Evolutionary conservation across 129 eudicot species (phyloP).

Genomic region (Lactuca saligna): DNA sequence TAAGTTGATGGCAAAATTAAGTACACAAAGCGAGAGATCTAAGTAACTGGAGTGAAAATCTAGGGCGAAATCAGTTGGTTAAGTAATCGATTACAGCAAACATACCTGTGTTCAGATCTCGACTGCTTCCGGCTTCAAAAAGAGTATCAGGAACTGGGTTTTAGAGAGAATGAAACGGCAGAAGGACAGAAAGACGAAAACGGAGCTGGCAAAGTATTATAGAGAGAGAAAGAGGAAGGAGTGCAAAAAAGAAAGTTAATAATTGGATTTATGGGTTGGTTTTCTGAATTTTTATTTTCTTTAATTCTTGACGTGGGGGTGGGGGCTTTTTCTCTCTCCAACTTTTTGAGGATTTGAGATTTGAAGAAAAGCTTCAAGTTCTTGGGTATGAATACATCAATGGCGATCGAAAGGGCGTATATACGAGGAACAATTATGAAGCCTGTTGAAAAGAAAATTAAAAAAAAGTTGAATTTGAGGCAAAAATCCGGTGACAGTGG

Average conservation of each 20-base stretch:
- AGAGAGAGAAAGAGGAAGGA: constrained; percentile 25
- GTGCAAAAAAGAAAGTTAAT: constrained; percentile 33
- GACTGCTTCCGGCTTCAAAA: constrained; percentile 12
- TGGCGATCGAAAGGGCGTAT: constrained; percentile 11
- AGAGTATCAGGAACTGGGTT: constrained; percentile 21
- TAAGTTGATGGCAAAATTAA: background rate
- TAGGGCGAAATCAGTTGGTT: constrained; percentile 2
- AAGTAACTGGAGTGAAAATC: constrained; percentile 9
- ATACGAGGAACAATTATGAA: background rate
- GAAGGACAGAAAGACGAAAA: constrained; percentile 31
- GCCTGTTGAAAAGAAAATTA: background rate
- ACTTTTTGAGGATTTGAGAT: constrained; percentile 4
- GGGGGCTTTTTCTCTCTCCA: constrained; percentile 7
- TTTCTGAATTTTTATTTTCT: constrained; percentile 12
- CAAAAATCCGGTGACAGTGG: constrained; percentile 38
- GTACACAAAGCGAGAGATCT: constrained; percentile 18
- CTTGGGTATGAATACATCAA: constrained; percentile 1
- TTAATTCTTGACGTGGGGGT: constrained; percentile 18
- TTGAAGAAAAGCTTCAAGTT: constrained; percentile 3
- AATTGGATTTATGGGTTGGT: constrained; percentile 29
- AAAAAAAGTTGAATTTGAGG: constrained; percentile 22
- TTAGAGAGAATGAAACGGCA: constrained; percentile 27
- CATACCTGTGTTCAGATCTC: constrained; percentile 39
- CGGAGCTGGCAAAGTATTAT: constrained; percentile 42
- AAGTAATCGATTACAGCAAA: constrained; percentile 8